Percentiles rank a stretch among this genome's conserved stretches.
phyloP scores from a whole-genome alignment of 2,329 filamentous ascomycete species.

The Cercospora sesami region DNA sequence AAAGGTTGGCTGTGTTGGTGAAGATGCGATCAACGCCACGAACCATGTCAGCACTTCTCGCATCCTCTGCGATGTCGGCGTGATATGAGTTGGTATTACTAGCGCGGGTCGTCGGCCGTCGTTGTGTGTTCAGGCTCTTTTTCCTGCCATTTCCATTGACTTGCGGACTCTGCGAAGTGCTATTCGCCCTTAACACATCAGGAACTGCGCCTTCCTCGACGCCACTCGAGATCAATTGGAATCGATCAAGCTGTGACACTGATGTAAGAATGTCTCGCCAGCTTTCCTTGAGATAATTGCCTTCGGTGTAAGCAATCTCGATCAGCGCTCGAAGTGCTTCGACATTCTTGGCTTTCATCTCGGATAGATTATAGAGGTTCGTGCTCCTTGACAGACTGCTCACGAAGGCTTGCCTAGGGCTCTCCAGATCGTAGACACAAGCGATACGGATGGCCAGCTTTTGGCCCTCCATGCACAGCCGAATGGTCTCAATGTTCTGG shows the following conservation, averaged over 20 bases:
- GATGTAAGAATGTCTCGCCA: constrained; percentile 96
- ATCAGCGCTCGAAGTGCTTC: constrained; percentile 90
- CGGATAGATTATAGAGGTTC: constrained; percentile 90
- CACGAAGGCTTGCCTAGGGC: constrained; percentile 92
- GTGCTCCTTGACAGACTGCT: constrained; percentile 90
- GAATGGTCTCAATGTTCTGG: constrained; percentile 88
- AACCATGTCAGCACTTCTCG: constrained; percentile 87
- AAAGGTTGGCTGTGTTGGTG: constrained; percentile 89
- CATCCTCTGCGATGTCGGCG: constrained; percentile 84
- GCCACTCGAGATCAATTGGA: constrained; percentile 91
- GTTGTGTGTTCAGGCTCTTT: constrained; percentile 57
- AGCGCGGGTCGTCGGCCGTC: constrained; percentile 50
- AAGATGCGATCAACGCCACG: constrained; percentile 94
- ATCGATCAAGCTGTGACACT: constrained; percentile 90
- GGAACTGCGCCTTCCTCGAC: constrained; percentile 91
- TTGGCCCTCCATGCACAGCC: constrained; percentile 90
- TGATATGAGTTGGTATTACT: constrained; percentile 53
- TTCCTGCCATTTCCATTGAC: constrained; percentile 25
- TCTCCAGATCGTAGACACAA: constrained; percentile 88
- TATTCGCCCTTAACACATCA: constrained; percentile 75
- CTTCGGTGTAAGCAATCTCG: constrained; percentile 89
- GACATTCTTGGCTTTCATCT: constrained; percentile 94
- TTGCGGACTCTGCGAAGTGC: constrained; percentile 19
- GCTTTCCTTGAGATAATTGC: constrained; percentile 81
- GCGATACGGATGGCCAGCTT: constrained; percentile 90